phyloP scores from a whole-genome alignment of 2,329 filamentous ascomycete genomes.

The Claviceps sp. region DNA sequence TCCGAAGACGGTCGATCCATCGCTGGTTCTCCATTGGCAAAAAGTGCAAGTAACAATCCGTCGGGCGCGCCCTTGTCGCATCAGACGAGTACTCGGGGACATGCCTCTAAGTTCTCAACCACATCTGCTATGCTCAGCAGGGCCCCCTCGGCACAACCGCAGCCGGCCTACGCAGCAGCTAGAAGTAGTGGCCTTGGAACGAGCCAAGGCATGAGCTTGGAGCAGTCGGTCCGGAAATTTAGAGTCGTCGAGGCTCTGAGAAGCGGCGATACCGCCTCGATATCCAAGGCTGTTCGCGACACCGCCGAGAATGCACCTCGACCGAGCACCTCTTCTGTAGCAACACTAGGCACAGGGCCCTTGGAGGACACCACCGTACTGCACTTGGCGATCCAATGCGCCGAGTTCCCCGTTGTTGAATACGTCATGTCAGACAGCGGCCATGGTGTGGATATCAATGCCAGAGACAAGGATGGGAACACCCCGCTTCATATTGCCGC shows the following conservation, averaged over 20 bases:
- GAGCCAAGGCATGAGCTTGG: conserved; percentile 49
- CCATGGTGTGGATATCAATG: conserved; percentile 66
- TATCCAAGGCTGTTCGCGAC: conserved; percentile 73
- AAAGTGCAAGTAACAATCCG: conserved; percentile 17
- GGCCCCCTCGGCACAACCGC: conserved; percentile 22
- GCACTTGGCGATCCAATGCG: conserved; percentile 90
- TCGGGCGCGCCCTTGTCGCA: conserved; percentile 23
- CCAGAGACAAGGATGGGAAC: conserved; percentile 85
- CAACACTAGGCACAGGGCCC: conserved; percentile 26
- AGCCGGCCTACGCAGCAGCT: conserved; percentile 7
- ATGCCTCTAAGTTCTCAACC: conserved; percentile 34
- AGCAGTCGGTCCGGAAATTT: conserved; percentile 91
- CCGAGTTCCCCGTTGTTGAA: conserved; percentile 82
- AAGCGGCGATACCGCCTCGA: conserved; percentile 79
- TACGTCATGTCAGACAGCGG: conserved; percentile 74
- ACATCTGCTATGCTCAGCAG: conserved; percentile 27
- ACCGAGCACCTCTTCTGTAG: conserved; percentile 43
- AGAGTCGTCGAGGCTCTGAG: conserved; percentile 85
- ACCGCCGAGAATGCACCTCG: conserved; percentile 38
- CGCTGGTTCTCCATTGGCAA: conserved; percentile 19
- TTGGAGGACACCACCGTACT: conserved; percentile 80
- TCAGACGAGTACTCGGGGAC: conserved; percentile 24
- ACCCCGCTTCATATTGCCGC: conserved; percentile 84
- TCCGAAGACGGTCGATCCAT: conserved; percentile 35
- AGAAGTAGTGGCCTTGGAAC: conserved; percentile 18